Conservation (phyloP, 352 stramenopile species). For the Vaucheria bursata region DNA sequence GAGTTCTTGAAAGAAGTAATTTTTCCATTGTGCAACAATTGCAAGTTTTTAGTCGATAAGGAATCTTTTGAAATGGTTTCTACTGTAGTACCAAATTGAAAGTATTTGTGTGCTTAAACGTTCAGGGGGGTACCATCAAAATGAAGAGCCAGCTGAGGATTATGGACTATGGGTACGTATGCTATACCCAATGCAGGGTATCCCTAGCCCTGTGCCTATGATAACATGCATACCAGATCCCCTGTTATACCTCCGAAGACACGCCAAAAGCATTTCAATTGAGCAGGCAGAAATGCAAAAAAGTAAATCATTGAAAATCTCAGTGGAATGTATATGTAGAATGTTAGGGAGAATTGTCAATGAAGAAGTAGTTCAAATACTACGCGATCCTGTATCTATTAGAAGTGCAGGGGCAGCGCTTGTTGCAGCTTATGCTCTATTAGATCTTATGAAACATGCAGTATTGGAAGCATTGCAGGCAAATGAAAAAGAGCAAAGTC, state of each 20-base stretch:
- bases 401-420: background rate
- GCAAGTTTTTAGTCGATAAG: too few relatives aligned
- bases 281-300: slow-evolving; percentile 49
- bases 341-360: slow-evolving; percentile 13
- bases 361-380: background rate
- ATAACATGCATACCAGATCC: slow-evolving; percentile 26
- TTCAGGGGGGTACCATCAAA: slow-evolving; percentile 55
- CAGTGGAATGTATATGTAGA: slow-evolving; percentile 32
- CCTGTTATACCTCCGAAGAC: slow-evolving; percentile 30
- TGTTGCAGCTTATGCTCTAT: background rate
- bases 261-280: slow-evolving; percentile 22
- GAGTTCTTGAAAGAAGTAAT: too few relatives aligned
- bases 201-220: slow-evolving; percentile 56
- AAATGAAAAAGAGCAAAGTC: slow-evolving; percentile 43
- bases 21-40: too few relatives aligned
- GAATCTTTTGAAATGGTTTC: too few relatives aligned
- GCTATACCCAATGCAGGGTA: slow-evolving; percentile 43
- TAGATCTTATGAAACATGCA: background rate
- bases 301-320: slow-evolving; percentile 51
- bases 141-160: slow-evolving; percentile 56
- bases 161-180: slow-evolving; percentile 70
- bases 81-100: too few relatives aligned
- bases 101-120: too few relatives aligned
- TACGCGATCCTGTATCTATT: background rate
- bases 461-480: background rate